These are phyloP conservation scores for Candida khao-thaluensis DNA, from an alignment of 805 yeast genomes.

Conservation along the genomic window DNA sequence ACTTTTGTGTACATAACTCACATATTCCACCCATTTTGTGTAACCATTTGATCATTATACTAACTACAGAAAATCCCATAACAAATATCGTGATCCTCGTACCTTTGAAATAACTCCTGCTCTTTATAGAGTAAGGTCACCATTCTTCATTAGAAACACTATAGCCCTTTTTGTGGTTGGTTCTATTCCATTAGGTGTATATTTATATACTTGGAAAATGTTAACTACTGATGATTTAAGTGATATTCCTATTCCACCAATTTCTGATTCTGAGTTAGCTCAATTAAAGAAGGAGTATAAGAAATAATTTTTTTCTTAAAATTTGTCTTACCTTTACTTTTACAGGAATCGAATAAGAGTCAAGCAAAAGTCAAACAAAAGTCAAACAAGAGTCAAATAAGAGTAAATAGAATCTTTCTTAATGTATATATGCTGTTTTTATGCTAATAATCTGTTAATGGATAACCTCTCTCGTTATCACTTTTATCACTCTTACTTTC, in stretches of 20 bases:
- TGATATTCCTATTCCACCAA: constrained; percentile 93
- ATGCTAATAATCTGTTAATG: constrained; percentile 3
- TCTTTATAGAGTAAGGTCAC: constrained; percentile 83
- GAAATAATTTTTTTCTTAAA: neutral
- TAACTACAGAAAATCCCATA: constrained; percentile 40
- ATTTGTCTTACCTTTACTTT: too few species aligned
- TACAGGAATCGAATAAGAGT: too few species aligned
- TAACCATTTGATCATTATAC: constrained; percentile 8
- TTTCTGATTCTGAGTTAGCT: constrained; percentile 72
- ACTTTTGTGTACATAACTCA: too few species aligned
- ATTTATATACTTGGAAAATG: constrained; percentile 59
- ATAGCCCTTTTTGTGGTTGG: constrained; percentile 56
- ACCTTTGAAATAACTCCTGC: constrained; percentile 93
- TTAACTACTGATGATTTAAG: constrained; percentile 77
- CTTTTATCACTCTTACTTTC: too few species aligned
- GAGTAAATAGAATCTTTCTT: constrained; percentile 17
- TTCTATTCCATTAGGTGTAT: constrained; percentile 70
- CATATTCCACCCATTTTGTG: too few species aligned
- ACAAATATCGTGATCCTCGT: constrained; percentile 53
- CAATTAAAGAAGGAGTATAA: constrained; percentile 59
- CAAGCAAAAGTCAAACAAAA: too few species aligned
- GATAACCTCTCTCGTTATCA: constrained; percentile 12
- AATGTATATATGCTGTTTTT: constrained; percentile 7
- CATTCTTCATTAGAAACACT: constrained; percentile 78
- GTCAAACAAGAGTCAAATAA: neutral